A percentile compares a stretch with the other conserved stretches of the same genome.
Conservation (phyloP, 2,329 filamentous ascomycete species). For the Botrytis paeoniae region DNA sequence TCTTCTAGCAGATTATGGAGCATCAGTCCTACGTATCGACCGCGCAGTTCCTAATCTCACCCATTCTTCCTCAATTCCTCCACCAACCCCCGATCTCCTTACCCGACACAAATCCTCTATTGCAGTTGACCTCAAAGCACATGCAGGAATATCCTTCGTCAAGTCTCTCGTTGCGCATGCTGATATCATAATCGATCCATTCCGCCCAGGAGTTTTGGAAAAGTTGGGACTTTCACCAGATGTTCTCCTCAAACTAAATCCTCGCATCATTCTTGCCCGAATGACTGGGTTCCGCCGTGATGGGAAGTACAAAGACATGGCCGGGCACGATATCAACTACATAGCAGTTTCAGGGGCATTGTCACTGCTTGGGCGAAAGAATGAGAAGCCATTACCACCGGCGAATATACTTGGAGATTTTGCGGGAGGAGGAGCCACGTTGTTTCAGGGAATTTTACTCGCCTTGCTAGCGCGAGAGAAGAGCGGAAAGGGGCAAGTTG, state of each 20-base stretch:
- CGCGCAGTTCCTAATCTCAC: constrained; percentile 49
- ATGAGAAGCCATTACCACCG: constrained; percentile 72
- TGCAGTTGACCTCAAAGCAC: constrained; percentile 71
- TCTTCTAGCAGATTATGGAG: constrained; percentile 85
- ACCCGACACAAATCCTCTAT: constrained; percentile 80
- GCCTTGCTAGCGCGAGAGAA: constrained; percentile 66
- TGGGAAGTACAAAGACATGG: constrained; percentile 82
- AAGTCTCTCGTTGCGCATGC: constrained; percentile 58
- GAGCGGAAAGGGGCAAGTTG: constrained; percentile 75
- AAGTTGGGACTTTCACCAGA: constrained; percentile 73
- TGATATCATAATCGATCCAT: constrained; percentile 90
- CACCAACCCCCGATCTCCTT: constrained; percentile 67
- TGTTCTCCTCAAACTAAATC: constrained; percentile 64
- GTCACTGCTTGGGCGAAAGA: constrained; percentile 67
- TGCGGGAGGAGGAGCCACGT: constrained; percentile 78
- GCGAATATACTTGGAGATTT: constrained; percentile 87
- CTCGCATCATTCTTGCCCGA: constrained; percentile 73
- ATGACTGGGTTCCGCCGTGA: constrained; percentile 89
- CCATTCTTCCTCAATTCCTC: constrained; percentile 42
- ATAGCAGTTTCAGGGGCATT: constrained; percentile 83
- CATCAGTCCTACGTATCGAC: constrained; percentile 83
- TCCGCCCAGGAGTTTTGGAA: constrained; percentile 86
- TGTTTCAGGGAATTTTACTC: constrained; percentile 78
- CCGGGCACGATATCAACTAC: constrained; percentile 96
- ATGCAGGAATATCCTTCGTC: constrained; percentile 61